Evolutionary conservation across 2,329 filamentous ascomycete species (phyloP), one percentile per base, ranked within the genome.

Genomic region (Rosellinia necatrix): DNA sequence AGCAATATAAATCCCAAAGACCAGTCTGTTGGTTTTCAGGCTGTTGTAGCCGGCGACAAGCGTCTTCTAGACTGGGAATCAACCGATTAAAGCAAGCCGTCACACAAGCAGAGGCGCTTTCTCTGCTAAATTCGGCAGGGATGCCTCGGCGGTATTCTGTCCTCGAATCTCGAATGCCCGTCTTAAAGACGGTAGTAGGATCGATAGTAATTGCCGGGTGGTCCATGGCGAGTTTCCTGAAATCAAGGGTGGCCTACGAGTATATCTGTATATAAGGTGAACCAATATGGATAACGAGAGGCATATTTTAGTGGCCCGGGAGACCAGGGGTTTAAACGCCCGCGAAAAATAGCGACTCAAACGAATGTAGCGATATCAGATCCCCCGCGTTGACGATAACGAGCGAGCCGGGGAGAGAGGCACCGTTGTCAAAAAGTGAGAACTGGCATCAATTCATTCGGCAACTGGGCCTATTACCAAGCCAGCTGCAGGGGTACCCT

Each of bases 1-100:
- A 82, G 67, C 79, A 79, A 64, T 83, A 83, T 19, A 83, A 69
- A 35, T 70, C 65, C 72, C 74, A 76, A 9, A 83, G 71, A 37
- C 70, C 64, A 22, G 65, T 64, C 47, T 66, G 64, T 27, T 68
- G 60, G 19, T 57, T 22, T 13, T 52, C 50, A 6, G 55, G 49
- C 15, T 56, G 49, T 41, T 67, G 64, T 43, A 70, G 56, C 35
- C 62, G 52, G 12, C 52, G 51, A 46, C 68, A 70, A 44, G 63
- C 59, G 7, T 65, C 61, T 48, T 58, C 54, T 30, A 67, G 57
- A 24, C 53, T 43, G 2, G 56, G 56, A 37, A 69, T 44, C 29
- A 67, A 63, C 40, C 61, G 46, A 25, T 62, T 43, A 49, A 59
- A 66, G 40, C 67, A 69, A 32, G 64, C 58, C 7, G 55, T 34